These are phyloP conservation scores for Dioszegia crocea DNA, from an alignment of 768 basidiomycete genomes.

Conservation along the genomic window DNA sequence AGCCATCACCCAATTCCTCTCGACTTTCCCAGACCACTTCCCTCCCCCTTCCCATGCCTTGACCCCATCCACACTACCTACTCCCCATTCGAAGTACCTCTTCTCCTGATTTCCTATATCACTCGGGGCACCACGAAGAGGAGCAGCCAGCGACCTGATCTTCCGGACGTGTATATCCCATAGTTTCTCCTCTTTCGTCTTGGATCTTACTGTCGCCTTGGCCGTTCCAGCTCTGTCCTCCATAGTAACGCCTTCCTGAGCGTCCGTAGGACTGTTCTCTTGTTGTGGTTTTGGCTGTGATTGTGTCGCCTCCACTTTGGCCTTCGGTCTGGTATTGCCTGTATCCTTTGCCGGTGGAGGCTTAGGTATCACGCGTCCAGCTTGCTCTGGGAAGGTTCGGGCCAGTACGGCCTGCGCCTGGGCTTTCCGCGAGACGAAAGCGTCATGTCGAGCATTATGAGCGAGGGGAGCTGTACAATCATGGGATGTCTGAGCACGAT, in stretches of 20 bases:
- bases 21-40: slow-evolving; percentile 15
- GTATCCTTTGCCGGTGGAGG: slow-evolving; percentile 25
- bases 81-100: slow-evolving; percentile 34
- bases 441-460: slow-evolving; percentile 23
- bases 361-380: slow-evolving; percentile 25
- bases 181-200: slow-evolving; percentile 34
- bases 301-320: no score
- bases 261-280: no score
- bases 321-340: not conserved
- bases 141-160: slow-evolving; percentile 17
- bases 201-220: no score
- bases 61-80: slow-evolving; percentile 6
- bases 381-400: slow-evolving; percentile 27
- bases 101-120: not conserved
- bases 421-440: slow-evolving; percentile 13
- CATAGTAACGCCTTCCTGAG: no score
- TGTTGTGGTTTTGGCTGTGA: no score
- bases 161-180: slow-evolving; percentile 38
- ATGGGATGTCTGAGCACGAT: slow-evolving; percentile 30
- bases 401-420: slow-evolving; percentile 28
- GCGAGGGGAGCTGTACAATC: slow-evolving; percentile 24
- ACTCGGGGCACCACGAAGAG: slow-evolving; percentile 5
- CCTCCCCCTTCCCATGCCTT: slow-evolving; percentile 14
- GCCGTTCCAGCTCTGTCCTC: no score
- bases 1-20: slow-evolving; percentile 24